Evolutionary conservation across 371 early-diverging fungal genomes (phyloP).

Genomic region (Rhizomucor miehei): DNA sequence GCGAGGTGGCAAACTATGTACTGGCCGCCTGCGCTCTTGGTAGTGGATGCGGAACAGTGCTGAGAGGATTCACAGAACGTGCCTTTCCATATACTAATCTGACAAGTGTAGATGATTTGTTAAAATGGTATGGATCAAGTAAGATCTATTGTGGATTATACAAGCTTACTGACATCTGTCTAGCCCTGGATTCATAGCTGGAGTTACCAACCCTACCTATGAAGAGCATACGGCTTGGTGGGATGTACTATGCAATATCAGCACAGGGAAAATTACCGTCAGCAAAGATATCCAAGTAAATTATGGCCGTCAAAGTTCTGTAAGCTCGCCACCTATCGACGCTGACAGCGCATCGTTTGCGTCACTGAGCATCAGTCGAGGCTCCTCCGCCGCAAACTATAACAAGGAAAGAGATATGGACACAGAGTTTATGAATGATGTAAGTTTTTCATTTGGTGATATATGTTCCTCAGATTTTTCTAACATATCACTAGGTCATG

Average conservation of each 20-base stretch:
- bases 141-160: background rate
- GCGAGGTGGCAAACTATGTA: slow-evolving; percentile 92
- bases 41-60: slow-evolving; percentile 83
- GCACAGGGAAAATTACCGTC: slow-evolving; percentile 88
- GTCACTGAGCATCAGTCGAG: slow-evolving; percentile 19
- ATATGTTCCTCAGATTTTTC: background rate
- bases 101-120: slow-evolving; percentile 79
- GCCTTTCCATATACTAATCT: slow-evolving; percentile 91
- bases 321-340: slow-evolving; percentile 8
- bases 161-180: background rate
- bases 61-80: slow-evolving; percentile 85
- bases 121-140: slow-evolving; percentile 61
- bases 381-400: slow-evolving; percentile 14
- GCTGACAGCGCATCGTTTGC: slow-evolving; percentile 15
- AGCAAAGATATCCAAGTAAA: slow-evolving; percentile 65
- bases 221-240: slow-evolving; percentile 93
- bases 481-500: slow-evolving; percentile 48
- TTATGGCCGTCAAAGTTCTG: slow-evolving; percentile 15
- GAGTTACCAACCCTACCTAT: slow-evolving; percentile 93
- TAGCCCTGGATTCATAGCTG: slow-evolving; percentile 93
- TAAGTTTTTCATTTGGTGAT: slow-evolving; percentile 13
- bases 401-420: slow-evolving; percentile 37
- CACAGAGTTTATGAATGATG: slow-evolving; percentile 67
- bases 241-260: slow-evolving; percentile 93
- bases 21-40: slow-evolving; percentile 89